These are phyloP conservation scores for Scheffersomyces titani DNA, from an alignment of 1,139 yeast species.

Conservation along the genomic window DNA sequence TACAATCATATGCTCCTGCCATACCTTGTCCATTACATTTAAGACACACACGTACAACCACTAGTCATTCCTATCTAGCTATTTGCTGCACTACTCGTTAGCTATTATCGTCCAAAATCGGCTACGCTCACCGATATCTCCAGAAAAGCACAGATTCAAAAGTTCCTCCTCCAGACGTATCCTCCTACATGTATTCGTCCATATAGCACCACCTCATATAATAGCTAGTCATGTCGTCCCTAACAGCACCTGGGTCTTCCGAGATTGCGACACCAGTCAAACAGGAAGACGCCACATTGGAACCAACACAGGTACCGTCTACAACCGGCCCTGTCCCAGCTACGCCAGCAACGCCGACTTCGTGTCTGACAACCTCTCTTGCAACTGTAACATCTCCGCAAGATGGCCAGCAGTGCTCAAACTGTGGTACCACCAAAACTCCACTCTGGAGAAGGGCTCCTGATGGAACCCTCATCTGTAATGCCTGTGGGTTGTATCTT, in stretches of 20 bases:
- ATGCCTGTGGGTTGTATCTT: constrained; percentile 69
- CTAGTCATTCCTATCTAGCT: background rate
- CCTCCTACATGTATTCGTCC: background rate
- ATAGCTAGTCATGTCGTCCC: background rate
- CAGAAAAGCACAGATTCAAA: background rate
- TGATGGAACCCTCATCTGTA: constrained; percentile 64
- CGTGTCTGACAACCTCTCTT: background rate
- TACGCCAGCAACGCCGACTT: background rate
- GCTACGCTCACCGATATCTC: background rate
- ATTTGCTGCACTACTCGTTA: background rate
- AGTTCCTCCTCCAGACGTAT: background rate
- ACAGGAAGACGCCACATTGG: background rate
- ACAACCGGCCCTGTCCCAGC: background rate
- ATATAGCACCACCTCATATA: background rate
- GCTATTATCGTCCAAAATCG: background rate
- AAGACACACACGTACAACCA: background rate
- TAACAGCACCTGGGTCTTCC: background rate
- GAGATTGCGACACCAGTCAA: background rate
- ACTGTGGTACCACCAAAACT: constrained; percentile 68
- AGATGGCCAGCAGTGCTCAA: constrained; percentile 56
- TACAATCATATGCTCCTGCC: background rate
- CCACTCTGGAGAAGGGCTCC: constrained; percentile 74
- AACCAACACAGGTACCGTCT: background rate
- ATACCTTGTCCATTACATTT: background rate
- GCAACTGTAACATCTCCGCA: constrained; percentile 2